Evolutionary conservation across 1,284 basidiomycete genomes (phyloP), one percentile per base, ranked within the genome.

Genomic region (Heterobasidion occidentale): DNA sequence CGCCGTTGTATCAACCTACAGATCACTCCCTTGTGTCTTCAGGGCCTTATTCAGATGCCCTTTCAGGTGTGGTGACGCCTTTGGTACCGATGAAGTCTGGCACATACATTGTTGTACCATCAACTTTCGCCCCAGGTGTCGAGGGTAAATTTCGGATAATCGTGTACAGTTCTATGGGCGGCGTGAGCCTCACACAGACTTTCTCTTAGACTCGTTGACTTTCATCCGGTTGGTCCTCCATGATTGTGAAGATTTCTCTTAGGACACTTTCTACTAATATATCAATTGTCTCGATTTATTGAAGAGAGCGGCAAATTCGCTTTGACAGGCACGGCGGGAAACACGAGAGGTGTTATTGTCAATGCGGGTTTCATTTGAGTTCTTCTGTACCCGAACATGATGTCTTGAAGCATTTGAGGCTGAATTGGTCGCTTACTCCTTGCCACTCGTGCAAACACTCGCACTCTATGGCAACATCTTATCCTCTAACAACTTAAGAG

Each of bases 11-110:
- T 8, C 51, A 36, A 36, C 52, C 2, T 36, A 74, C 45, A 65
- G 72, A 17, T 80, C 81, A 60, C 64, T 88, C 12, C 70, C 76
- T 62, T 14, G 33, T 55, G 1, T 90, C 89, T 0, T 90, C 90
- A 0, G 91, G 92, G 1, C 79, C 87, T 0, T 94, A 93, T 64
- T 79, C 83, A 19, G 90, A 94, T 61, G 74, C 79, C 0, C 70
- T 83, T 12, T 79, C 83, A 1, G 91, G 90, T 0, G 90, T 86
- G 1, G 77, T 77, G n/a, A 86, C 84, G 1, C 77, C 80, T 1
- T 73, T 75, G 35, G 69, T 75, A 9, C 70, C 74, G 34, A 60
- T 90, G 35, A 71, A 73, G 9, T 69, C 80, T 2, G 90, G 89
- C 3, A 79, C 74, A 56, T 94, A 94, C 68, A 74, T 84, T 60